Base-by-base conservation (phyloP, 202 grass and related monocot species). In the Zizania palustris region DNA sequence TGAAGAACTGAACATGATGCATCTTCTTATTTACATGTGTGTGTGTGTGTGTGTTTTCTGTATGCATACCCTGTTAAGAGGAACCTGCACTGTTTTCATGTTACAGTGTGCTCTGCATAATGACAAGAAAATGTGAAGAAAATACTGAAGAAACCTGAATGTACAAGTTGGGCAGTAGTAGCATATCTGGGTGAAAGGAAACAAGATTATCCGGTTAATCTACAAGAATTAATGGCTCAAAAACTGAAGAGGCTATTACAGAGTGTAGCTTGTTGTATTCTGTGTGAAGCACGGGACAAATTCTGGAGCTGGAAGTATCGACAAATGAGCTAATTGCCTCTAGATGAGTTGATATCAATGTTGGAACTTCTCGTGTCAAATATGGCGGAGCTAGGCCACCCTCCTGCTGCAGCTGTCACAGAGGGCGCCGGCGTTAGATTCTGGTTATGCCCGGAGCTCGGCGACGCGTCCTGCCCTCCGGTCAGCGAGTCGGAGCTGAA, bases 291-390 rank as follows among this genome's bases (percentile, higher is more conserved):
- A 79, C n/a, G n/a, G 65, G 51, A 55, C 76, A 75, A 86, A 75
- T 64, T 45, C 65, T 34, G 14, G 57, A 51, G 42, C 69, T 75
- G 83, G 58, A 78, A 58, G 61, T 74, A 57, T 85, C 69, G 83
- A 79, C 73, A 74, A 63, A 66, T 82, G 56, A 82, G 80, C 92
- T 91, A 94, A n/a, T n/a, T n/a, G 58, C 92, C 88, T 86, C 92
- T 78, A 86, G 85, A 91, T 60, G 86, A 91, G 83, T 94, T 91
- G 82, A 94, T 94, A 89, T 94, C 92, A 63, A 94, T 91, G 86
- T 8, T 88, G 59, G 85, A 86, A 80, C 42, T 87, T 86, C 35
- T 73, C 57, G 89, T 84, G 67, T 86, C 92, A 80, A 94, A 84
- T 71, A 88, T 60, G 71, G 68, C 82, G 10, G 88, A 74, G 68